These are phyloP conservation scores for Candida alai DNA, from an alignment of 805 yeast genomes.

Conservation along the genomic window DNA sequence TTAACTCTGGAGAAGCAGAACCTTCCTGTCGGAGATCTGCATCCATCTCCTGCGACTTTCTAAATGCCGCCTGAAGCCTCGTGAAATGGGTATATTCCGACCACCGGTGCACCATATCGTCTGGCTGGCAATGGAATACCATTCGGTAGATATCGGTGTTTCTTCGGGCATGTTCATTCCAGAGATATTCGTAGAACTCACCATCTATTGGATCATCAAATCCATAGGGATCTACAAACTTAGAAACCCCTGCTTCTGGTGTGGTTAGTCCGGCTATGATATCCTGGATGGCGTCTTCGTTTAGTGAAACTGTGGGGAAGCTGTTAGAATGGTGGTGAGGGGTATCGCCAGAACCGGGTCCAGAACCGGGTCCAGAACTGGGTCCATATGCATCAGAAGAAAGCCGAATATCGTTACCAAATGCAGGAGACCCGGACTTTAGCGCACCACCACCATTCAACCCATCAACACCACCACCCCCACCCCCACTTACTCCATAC, in stretches of 20 bases:
- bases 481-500: too few species aligned
- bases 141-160: slow-evolving; percentile 79
- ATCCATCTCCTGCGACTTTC: slow-evolving; percentile 33
- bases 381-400: background rate
- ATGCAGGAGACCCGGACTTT: too few species aligned
- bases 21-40: slow-evolving; percentile 24
- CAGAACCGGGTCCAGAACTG: background rate
- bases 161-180: slow-evolving; percentile 79
- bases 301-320: slow-evolving; percentile 41
- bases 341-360: slow-evolving; percentile 4
- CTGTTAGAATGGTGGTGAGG: background rate
- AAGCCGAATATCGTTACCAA: background rate
- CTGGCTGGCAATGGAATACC: slow-evolving; percentile 94
- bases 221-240: slow-evolving; percentile 78
- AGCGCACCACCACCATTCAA: too few species aligned
- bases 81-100: slow-evolving; percentile 74
- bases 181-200: slow-evolving; percentile 79
- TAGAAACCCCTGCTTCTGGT: slow-evolving; percentile 32
- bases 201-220: slow-evolving; percentile 84
- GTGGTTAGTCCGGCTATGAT: slow-evolving; percentile 38
- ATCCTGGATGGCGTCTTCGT: slow-evolving; percentile 40
- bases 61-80: slow-evolving; percentile 57
- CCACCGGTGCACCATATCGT: slow-evolving; percentile 88
- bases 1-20: background rate
- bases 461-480: too few species aligned